These are phyloP conservation scores for Dianthus caryophyllus DNA, from an alignment of 148 eudicot species.

Conservation along the genomic window DNA sequence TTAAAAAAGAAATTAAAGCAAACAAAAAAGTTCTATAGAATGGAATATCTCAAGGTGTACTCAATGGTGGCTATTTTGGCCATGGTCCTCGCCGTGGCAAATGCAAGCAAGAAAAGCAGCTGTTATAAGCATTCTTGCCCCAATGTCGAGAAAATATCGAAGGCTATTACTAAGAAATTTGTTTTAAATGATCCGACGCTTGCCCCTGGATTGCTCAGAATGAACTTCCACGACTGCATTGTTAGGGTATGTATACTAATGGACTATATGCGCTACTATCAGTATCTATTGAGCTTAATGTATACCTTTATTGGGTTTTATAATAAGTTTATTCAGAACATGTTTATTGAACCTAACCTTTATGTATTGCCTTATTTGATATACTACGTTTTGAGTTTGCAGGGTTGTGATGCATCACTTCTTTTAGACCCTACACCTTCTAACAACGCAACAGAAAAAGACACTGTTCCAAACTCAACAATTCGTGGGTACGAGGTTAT, in stretches of 20 bases:
- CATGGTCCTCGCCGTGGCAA: background rate
- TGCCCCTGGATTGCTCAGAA: background rate
- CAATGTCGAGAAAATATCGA: background rate
- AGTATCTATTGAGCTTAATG: too few species aligned
- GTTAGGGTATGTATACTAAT: slow-evolving; percentile 16
- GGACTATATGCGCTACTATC: too few species aligned
- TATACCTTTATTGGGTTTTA: too few species aligned
- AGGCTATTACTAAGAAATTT: background rate
- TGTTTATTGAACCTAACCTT: too few species aligned
- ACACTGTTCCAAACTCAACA: slow-evolving; percentile 20
- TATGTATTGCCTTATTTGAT: too few species aligned
- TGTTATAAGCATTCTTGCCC: slow-evolving; percentile 1
- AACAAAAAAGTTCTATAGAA: background rate
- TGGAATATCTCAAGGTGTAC: background rate
- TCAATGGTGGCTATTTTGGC: background rate
- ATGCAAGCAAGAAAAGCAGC: background rate
- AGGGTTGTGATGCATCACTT: slow-evolving; percentile 53
- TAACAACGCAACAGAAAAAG: background rate
- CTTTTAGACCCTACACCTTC: slow-evolving; percentile 7
- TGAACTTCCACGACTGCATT: slow-evolving; percentile 6
- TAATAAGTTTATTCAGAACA: too few species aligned
- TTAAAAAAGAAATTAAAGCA: background rate
- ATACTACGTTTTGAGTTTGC: background rate
- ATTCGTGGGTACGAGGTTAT: slow-evolving; percentile 37
- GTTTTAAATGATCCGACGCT: background rate